Conservation (phyloP, 192 early-diverging fungal genomes). For the Podila horticola region DNA sequence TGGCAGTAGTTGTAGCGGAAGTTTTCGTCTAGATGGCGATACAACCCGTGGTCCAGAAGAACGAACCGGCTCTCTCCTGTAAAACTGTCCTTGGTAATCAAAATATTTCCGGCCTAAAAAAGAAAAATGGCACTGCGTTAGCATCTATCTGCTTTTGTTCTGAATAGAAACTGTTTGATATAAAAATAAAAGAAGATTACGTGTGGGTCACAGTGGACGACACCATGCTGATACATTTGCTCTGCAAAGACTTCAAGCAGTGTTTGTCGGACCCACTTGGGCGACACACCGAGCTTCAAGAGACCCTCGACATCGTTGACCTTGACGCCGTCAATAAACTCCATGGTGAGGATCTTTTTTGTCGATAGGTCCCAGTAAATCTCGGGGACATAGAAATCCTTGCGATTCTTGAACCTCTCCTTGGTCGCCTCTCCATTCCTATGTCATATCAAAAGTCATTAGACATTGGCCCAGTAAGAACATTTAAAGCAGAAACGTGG, state of each 20-base stretch:
- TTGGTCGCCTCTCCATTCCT: constrained; percentile 58
- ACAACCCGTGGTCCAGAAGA: constrained; percentile 61
- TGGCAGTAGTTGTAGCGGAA: constrained; percentile 62
- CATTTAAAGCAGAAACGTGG: too few species aligned
- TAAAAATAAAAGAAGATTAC: constrained; percentile 8
- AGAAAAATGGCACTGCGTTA: not conserved
- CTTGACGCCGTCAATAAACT: constrained; percentile 61
- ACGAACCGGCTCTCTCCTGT: constrained; percentile 53
- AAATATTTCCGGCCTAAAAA: constrained; percentile 40
- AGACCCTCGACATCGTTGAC: constrained; percentile 59
- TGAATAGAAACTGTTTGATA: too few species aligned
- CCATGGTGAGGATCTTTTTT: constrained; percentile 60
- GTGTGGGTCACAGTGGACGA: constrained; percentile 59
- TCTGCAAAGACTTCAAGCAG: constrained; percentile 63
- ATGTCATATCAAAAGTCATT: not conserved
- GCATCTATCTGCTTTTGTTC: too few species aligned
- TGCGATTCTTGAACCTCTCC: constrained; percentile 55
- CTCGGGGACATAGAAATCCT: constrained; percentile 54
- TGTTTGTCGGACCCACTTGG: constrained; percentile 50
- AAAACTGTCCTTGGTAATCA: constrained; percentile 43
- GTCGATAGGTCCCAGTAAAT: constrained; percentile 58
- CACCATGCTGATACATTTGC: constrained; percentile 59
- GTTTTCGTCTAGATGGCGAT: constrained; percentile 53
- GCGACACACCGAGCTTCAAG: constrained; percentile 50
- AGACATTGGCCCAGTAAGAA: too few species aligned